Base-by-base conservation (phyloP, 129 eudicot species). In the Centrapalus pauciflorus region DNA sequence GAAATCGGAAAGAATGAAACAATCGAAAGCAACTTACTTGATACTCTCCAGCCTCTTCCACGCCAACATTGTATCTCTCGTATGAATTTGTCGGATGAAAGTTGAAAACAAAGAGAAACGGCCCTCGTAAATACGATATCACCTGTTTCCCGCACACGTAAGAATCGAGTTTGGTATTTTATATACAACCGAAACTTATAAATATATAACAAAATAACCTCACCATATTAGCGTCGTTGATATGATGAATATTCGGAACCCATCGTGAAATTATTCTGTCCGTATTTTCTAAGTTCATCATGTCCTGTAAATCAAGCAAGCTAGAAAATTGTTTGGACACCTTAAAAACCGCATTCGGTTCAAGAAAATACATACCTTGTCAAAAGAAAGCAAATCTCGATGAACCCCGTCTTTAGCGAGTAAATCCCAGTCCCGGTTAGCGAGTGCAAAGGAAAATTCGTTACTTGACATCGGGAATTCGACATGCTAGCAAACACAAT, bases 31-130 rank as follows among this genome's bases (percentile, higher is more conserved):
- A 46, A 69, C 84, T 84, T 80, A 89, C 99, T 77, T 84, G 86
- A 82, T 88, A 93, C 50, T 93, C 99, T 78, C 99, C 99, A 7
- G 96, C 96, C 86, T 93, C 99, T 89, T 84, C 99, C 64, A 93
- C 99, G 16, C 99, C 99, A 4, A 93, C 77, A 23, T 76, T 74
- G 58, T 89, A 93, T 46, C 74, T 74, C 24, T 86, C 90, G 23
- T 82, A 86, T 11, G 99, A 84, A 45, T 67, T 77, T 55, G 85
- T 69, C 29, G 95, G 99, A 75, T 93, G 95, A 33, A 93, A 93
- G 62, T 93, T 93, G 78, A 89, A 89, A 33, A 93, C 66, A 35
- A 88, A 88, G 43, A 93, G 95, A 78, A 83, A 78, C 5, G 99
- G 99, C 40, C 99, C 96, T 68, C 99, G 84, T 38, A 80, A 55